Base-by-base conservation (phyloP, 495 filamentous ascomycete genomes). In the Daldinia concentrica region DNA sequence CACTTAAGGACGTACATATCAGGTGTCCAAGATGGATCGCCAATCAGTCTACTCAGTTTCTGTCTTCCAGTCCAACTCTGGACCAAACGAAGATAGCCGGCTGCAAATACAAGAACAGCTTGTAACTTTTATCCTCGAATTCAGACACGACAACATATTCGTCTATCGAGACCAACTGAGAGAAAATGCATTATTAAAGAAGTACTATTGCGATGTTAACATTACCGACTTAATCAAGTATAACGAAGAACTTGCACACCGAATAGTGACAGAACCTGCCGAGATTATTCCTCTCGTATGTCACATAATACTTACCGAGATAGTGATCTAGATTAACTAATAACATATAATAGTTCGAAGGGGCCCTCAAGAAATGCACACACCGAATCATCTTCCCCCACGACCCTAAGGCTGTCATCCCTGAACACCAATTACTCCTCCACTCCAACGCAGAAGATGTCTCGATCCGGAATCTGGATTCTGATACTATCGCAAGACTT, bases 81-180 rank as follows among this genome's bases (percentile, higher is more conserved):
- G 83, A 59, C 79, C 83, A 32, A 82, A 82, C 67, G 83, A 89
- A 69, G 84, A 88, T 73, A 83, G 79, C 66, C 83, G 85, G 37
- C 78, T 82, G 14, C 83, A 89, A 83, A 85, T 86, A 76, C 88
- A 84, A 80, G 85, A 82, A 79, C 88, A 78, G 78, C 85, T 84
- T 79, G 91, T 86, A 83, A 90, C 93, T 63, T 99, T 99, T 79
- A 90, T 99, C 68, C 87, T 97, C 36, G 92, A 97, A 73, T 99
- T 98, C 78, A 90, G 95, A 73, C 87, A 98, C 57, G 95, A 98
- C 80, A 97, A 97, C 84, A 89, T 90, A 71, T 99, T 96, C 81
- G 91, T 98, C 74, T 99, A 99, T 85, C 97, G 96, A 83, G 96
- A 99, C 75, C 95, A 97, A 83, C 86, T 99, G 64, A 89, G 94